phyloP scores from a whole-genome alignment of 345 rosid genomes.

The Hevea brasiliensis region DNA sequence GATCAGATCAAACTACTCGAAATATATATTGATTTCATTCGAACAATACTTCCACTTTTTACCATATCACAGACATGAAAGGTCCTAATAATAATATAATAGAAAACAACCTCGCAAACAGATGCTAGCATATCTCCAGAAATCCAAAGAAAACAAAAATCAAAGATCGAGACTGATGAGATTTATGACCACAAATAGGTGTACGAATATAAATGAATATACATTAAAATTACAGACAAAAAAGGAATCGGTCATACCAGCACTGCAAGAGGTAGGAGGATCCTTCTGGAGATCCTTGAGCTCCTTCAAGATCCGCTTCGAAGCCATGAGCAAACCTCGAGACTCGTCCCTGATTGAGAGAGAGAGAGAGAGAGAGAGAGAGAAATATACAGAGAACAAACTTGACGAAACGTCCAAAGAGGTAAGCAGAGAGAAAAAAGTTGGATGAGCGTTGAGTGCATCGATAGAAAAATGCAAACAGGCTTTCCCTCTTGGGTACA shows the following conservation, averaged over 20 bases:
- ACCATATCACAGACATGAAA: background rate
- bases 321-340: conserved; percentile 31
- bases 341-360: conserved; percentile 10
- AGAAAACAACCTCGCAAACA: background rate
- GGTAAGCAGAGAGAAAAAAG: background rate
- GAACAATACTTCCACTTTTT: background rate
- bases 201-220: background rate
- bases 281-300: conserved; percentile 44
- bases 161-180: background rate
- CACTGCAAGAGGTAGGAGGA: conserved; percentile 45
- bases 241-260: conserved; percentile 14
- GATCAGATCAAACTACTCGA: background rate
- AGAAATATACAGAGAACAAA: background rate
- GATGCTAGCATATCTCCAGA: background rate
- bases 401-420: background rate
- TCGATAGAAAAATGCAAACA: too few relatives aligned
- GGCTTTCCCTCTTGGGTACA: too few relatives aligned
- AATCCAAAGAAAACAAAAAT: background rate
- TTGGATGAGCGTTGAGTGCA: too few relatives aligned
- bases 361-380: conserved; percentile 5
- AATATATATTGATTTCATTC: background rate
- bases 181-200: background rate
- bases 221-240: too few relatives aligned
- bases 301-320: conserved; percentile 42
- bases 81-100: background rate